Evolutionary conservation across 73 alveolate species (phyloP).

Genomic region (Durusdinium trenchii): DNA sequence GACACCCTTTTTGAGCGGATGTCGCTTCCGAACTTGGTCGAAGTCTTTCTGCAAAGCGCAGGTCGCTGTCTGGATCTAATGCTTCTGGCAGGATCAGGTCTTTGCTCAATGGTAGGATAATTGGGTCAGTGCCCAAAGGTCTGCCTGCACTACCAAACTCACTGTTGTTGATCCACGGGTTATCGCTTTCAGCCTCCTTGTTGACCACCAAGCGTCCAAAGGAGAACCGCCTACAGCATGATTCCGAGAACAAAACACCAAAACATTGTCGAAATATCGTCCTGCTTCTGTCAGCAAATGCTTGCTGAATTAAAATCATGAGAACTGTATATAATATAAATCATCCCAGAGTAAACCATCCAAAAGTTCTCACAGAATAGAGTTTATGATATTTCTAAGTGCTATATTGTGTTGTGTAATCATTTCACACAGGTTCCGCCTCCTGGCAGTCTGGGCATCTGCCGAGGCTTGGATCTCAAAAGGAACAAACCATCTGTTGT

Average conservation of each 20-base stretch:
- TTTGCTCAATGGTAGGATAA: background rate
- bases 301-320: too few relatives aligned
- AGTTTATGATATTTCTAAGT: too few relatives aligned
- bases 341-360: too few relatives aligned
- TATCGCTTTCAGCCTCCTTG: background rate
- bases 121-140: background rate
- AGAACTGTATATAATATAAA: too few relatives aligned
- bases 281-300: too few relatives aligned
- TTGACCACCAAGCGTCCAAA: background rate
- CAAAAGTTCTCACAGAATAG: too few relatives aligned
- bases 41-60: background rate
- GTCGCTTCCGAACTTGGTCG: background rate
- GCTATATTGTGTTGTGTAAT: too few relatives aligned
- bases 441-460: background rate
- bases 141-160: constrained; percentile 5
- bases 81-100: constrained; percentile 17
- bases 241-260: background rate
- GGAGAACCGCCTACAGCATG: constrained; percentile 8
- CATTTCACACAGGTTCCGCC: too few relatives aligned
- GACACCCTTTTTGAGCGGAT: background rate
- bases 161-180: background rate
- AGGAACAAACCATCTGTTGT: background rate
- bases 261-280: too few relatives aligned
- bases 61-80: background rate
- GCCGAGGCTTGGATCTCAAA: background rate